A percentile compares a stretch with the other conserved stretches of the same genome.
Evolutionary conservation across 148 eudicot genomes (phyloP).

Genomic region (Selenicereus undatus): DNA sequence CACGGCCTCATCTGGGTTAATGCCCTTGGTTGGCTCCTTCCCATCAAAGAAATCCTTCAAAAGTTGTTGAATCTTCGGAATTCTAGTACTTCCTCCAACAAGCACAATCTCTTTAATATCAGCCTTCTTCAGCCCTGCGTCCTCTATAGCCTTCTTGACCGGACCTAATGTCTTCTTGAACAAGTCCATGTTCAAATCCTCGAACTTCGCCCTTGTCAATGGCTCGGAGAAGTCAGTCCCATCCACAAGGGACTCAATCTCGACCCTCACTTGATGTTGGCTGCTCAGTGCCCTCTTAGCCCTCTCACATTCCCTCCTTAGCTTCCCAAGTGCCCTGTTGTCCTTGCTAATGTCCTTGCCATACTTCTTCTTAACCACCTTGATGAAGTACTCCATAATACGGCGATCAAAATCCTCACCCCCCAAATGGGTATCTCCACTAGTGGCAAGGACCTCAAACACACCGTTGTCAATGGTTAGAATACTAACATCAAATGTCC

Average conservation of each 20-base stretch:
- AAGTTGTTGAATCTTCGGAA: conserved; percentile 48
- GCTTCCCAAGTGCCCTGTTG: conserved; percentile 43
- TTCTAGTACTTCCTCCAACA: conserved; percentile 53
- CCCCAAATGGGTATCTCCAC: conserved; percentile 54
- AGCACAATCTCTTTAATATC: conserved; percentile 47
- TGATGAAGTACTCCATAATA: conserved; percentile 49
- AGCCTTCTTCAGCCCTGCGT: conserved; percentile 40
- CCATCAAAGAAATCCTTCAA: conserved; percentile 49
- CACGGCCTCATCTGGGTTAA: conserved; percentile 52
- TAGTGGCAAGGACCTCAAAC: conserved; percentile 47
- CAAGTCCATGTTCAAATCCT: conserved; percentile 46
- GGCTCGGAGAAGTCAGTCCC: conserved; percentile 46
- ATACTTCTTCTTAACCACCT: conserved; percentile 41
- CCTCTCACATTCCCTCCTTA: conserved; percentile 44
- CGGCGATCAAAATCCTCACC: conserved; percentile 53
- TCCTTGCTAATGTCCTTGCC: conserved; percentile 47
- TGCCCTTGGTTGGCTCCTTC: conserved; percentile 43
- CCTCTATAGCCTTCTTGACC: conserved; percentile 43
- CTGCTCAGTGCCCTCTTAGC: conserved; percentile 49
- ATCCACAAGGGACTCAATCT: conserved; percentile 40
- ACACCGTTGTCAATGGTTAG: conserved; percentile 42
- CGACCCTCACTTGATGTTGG: conserved; percentile 46
- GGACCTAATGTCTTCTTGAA: conserved; percentile 48
- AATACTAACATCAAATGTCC: conserved; percentile 46
- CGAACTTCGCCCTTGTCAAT: conserved; percentile 46